Conservation (phyloP, 306 rosid genomes). For the Malus asiatica region DNA sequence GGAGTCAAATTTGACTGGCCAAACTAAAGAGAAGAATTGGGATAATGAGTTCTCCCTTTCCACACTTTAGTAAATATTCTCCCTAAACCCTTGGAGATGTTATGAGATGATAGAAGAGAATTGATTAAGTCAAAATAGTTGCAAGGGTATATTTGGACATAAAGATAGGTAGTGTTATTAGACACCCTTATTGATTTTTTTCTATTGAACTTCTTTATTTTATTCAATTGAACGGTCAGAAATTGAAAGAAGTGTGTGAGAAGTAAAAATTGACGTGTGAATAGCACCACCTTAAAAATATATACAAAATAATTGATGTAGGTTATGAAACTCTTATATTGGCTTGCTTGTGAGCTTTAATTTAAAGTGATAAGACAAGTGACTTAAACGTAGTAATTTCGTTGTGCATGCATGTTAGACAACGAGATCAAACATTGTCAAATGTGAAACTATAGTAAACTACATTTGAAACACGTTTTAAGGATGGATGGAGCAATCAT, state of each 20-base stretch:
- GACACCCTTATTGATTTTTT: too few species aligned
- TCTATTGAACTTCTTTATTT: too few species aligned
- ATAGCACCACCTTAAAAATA: neutral
- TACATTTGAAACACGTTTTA: neutral
- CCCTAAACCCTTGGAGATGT: neutral
- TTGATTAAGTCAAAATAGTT: neutral
- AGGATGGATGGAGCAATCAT: neutral
- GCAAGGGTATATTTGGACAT: neutral
- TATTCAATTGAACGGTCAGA: rapidly evolving
- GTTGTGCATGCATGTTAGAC: too few species aligned
- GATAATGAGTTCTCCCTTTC: neutral
- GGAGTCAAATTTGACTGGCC: neutral
- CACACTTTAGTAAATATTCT: neutral
- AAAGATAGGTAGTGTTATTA: neutral
- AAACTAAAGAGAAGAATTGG: neutral
- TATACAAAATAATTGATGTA: neutral
- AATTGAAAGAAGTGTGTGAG: too few species aligned
- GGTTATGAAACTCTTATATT: neutral
- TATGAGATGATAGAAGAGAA: neutral
- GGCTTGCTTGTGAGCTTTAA: neutral
- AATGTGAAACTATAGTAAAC: neutral
- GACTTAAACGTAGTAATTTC: too few species aligned
- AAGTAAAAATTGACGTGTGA: rapidly evolving
- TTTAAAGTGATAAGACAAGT: too few species aligned
- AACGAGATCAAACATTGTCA: neutral